Percentiles rank a stretch among this genome's conserved stretches.
phyloP scores from a whole-genome alignment of 1,284 basidiomycete genomes.

The Xerocomus amazonicus region DNA sequence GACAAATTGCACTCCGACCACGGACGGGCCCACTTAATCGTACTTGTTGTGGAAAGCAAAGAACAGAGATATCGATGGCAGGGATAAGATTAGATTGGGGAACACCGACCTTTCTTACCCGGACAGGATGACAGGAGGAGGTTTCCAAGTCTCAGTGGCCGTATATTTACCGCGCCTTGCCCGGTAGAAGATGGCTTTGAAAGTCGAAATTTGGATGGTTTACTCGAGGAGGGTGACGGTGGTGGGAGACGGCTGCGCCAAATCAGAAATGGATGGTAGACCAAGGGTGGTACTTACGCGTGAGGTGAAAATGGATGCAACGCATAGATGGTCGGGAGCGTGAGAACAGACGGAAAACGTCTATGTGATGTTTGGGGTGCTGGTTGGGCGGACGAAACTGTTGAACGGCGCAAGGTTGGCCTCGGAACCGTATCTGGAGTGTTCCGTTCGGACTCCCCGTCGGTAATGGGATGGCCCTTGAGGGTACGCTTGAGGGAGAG shows the following conservation, averaged over 20 bases:
- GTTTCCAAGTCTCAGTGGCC: conserved; percentile 67
- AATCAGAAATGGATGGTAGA: not conserved
- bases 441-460: not conserved
- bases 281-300: conserved; percentile 13
- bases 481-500: conserved; percentile 26
- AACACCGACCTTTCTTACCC: conserved; percentile 78
- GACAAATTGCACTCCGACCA: conserved; percentile 80
- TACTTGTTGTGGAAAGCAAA: conserved; percentile 42
- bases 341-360: conserved; percentile 10
- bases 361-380: conserved; percentile 2
- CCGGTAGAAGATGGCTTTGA: conserved; percentile 8
- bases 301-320: conserved; percentile 18
- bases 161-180: conserved; percentile 1
- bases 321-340: conserved; percentile 13
- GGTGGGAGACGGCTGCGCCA: conserved; percentile 15
- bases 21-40: conserved; percentile 79
- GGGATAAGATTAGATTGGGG: not conserved
- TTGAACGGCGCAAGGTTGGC: not conserved
- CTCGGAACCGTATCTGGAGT: not conserved
- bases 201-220: conserved; percentile 12
- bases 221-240: conserved; percentile 19
- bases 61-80: not conserved
- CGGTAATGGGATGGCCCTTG: conserved; percentile 5
- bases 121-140: conserved; percentile 90
- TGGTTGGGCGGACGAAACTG: conserved; percentile 1